A percentile compares a stretch with the other conserved stretches of the same genome.
Conservation (phyloP, 2,329 filamentous ascomycete genomes). For the Hypoxylon sp. region DNA sequence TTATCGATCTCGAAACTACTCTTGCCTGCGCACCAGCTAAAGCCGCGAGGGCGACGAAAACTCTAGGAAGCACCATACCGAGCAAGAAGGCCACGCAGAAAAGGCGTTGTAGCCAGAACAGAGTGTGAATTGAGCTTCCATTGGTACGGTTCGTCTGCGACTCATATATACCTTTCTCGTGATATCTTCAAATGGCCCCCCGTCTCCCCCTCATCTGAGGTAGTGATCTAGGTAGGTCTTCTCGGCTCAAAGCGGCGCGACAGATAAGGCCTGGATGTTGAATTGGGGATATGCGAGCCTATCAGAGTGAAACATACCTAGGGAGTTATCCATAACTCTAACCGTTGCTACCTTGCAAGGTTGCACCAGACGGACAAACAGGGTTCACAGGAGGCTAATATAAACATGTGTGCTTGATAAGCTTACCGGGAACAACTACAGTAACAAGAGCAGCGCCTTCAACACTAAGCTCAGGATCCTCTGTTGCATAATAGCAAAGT, state of each 20-base stretch:
- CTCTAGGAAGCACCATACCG: constrained; percentile 13
- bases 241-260: constrained; percentile 32
- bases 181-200: constrained; percentile 15
- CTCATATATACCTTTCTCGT: constrained; percentile 23
- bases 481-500: background rate
- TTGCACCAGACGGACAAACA: constrained; percentile 20
- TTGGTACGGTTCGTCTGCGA: background rate
- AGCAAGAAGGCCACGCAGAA: background rate
- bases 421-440: constrained; percentile 1
- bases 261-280: constrained; percentile 31
- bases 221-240: constrained; percentile 3
- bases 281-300: constrained; percentile 33
- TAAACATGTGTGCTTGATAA: constrained; percentile 31
- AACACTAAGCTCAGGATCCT: background rate
- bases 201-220: constrained; percentile 14
- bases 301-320: constrained; percentile 20
- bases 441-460: background rate
- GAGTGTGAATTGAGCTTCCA: background rate
- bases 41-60: constrained; percentile 20
- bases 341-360: constrained; percentile 28
- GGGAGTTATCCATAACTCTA: constrained; percentile 9
- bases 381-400: constrained; percentile 29
- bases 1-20: constrained; percentile 17
- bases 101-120: background rate
- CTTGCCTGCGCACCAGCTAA: constrained; percentile 8